Evolutionary conservation across 164 flowering plant genomes (phyloP).

Genomic region (Magnolia officinalis): DNA sequence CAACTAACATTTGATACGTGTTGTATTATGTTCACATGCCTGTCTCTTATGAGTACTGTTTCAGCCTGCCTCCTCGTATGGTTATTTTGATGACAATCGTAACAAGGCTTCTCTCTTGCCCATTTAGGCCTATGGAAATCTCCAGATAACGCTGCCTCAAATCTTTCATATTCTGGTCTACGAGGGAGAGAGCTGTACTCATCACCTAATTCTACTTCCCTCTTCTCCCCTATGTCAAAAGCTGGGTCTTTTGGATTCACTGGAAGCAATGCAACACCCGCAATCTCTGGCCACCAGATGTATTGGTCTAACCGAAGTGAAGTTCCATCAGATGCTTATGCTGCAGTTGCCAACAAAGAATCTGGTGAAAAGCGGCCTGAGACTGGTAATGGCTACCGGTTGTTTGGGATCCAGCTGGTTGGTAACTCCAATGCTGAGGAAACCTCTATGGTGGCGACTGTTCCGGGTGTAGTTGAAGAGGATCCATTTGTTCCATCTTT

Average conservation of each 20-base stretch:
- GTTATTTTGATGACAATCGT: neutral
- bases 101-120: neutral
- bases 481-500: slow-evolving; percentile 41
- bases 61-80: neutral
- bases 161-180: slow-evolving; percentile 43
- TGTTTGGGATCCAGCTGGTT: slow-evolving; percentile 80
- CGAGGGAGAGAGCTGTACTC: slow-evolving; percentile 48
- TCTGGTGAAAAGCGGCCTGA: slow-evolving; percentile 53
- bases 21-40: neutral
- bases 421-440: slow-evolving; percentile 49
- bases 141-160: slow-evolving; percentile 37
- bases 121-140: slow-evolving; percentile 62
- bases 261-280: slow-evolving; percentile 34
- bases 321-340: slow-evolving; percentile 40
- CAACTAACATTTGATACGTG: neutral
- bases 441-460: slow-evolving; percentile 23
- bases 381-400: slow-evolving; percentile 52
- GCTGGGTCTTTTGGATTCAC: slow-evolving; percentile 30
- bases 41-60: neutral
- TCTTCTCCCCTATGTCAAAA: slow-evolving; percentile 39
- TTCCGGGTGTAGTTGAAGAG: slow-evolving; percentile 31
- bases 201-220: slow-evolving; percentile 38
- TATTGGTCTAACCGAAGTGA: slow-evolving; percentile 48
- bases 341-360: slow-evolving; percentile 35
- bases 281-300: slow-evolving; percentile 40